phyloP scores from a whole-genome alignment of 2,329 filamentous ascomycete species.

The Fonsecaea pedrosoi region DNA sequence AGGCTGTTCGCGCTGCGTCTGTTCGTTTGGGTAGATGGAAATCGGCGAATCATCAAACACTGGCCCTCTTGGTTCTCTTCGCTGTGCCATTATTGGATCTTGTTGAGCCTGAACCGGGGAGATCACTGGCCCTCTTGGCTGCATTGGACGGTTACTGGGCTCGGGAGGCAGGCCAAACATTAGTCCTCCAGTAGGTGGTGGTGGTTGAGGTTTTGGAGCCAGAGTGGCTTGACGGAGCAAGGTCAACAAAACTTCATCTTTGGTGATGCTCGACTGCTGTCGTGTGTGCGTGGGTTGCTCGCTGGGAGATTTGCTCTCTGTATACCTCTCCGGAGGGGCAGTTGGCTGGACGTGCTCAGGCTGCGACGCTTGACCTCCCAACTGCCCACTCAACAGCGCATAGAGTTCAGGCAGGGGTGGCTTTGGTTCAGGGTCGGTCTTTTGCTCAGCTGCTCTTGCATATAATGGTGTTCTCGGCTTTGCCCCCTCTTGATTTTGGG shows the following conservation, averaged over 20 bases:
- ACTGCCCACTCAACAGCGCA: conserved; percentile 21
- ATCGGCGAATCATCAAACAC: conserved; percentile 54
- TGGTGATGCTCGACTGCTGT: conserved; percentile 35
- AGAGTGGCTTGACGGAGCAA: conserved; percentile 38
- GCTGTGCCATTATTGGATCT: conserved; percentile 27
- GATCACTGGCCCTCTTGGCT: conserved; percentile 23
- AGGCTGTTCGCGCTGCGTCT: conserved; percentile 41
- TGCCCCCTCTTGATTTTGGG: conserved; percentile 45
- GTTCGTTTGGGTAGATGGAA: conserved; percentile 48
- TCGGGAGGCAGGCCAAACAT: conserved; percentile 25
- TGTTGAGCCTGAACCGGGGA: conserved; percentile 26
- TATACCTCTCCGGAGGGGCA: conserved; percentile 23
- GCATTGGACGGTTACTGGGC: conserved; percentile 18
- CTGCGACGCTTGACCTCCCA: conserved; percentile 13
- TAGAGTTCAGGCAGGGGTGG: conserved; percentile 18
- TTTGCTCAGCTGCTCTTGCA: conserved; percentile 47
- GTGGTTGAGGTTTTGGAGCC: conserved; percentile 37
- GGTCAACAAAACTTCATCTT: conserved; percentile 38
- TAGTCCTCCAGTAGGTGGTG: conserved; percentile 16
- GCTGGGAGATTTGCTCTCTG: conserved; percentile 31
- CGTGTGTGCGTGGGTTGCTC: conserved; percentile 29
- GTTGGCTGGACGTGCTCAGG: conserved; percentile 7
- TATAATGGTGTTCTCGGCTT: conserved; percentile 45
- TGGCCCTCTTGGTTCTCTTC: conserved; percentile 31
- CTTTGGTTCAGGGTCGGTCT: conserved; percentile 33